These are phyloP conservation scores for Ustilago trichophora DNA, from an alignment of 1,284 basidiomycete genomes.

Conservation along the genomic window DNA sequence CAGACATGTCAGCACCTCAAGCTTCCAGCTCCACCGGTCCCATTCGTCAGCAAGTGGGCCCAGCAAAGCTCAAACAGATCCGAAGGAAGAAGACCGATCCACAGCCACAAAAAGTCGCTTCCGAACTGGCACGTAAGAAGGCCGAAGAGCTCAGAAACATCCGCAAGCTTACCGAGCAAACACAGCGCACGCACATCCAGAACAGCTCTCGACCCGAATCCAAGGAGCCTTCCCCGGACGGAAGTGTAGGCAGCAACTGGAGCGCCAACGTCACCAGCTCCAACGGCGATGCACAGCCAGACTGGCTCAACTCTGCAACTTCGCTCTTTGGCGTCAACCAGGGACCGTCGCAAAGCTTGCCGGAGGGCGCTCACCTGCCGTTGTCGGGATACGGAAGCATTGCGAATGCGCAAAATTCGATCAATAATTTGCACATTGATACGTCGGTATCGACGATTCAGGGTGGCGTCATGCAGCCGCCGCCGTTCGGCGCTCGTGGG, in stretches of 20 bases:
- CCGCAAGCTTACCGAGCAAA: conserved; percentile 42
- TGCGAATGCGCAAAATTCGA: conserved; percentile 6
- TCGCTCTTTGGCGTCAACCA: conserved; percentile 14
- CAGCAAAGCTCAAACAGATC: conserved; percentile 36
- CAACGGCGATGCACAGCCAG: conserved; percentile 14
- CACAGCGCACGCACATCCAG: conserved; percentile 46
- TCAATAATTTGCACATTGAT: conserved; percentile 18
- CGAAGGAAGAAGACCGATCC: conserved; percentile 42
- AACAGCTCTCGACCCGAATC: conserved; percentile 22
- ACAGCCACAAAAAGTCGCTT: conserved; percentile 31
- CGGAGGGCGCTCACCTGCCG: conserved; percentile 33
- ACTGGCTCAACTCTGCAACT: conserved; percentile 26
- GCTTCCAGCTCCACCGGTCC: conserved; percentile 9
- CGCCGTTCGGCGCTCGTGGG: conserved; percentile 26
- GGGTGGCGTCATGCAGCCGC: conserved; percentile 19
- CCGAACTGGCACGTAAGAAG: conserved; percentile 40
- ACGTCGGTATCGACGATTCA: conserved; percentile 19
- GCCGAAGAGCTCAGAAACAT: conserved; percentile 37
- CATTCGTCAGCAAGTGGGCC: conserved; percentile 10
- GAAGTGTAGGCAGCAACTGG: conserved; percentile 23
- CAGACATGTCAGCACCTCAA: conserved; percentile 5
- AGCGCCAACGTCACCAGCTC: not conserved
- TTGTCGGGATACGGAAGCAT: conserved; percentile 19
- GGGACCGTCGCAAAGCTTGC: conserved; percentile 19
- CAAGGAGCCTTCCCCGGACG: conserved; percentile 33